Evolutionary conservation across 2,329 filamentous ascomycete species (phyloP).

Genomic region (Helminthosporium solani): DNA sequence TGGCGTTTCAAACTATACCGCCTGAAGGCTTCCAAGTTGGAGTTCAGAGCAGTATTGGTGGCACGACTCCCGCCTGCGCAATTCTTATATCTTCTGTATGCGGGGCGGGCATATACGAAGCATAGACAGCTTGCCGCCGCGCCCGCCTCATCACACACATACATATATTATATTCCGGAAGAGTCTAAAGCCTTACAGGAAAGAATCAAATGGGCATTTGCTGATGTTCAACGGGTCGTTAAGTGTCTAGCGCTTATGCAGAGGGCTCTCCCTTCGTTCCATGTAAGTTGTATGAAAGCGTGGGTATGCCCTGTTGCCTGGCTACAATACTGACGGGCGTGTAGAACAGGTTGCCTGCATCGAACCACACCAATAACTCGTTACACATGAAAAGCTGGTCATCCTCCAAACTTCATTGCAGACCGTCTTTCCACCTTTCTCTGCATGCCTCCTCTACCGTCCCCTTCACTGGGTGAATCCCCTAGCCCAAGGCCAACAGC

Average conservation of each 20-base stretch:
- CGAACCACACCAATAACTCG: constrained; percentile 13
- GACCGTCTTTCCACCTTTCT: constrained; percentile 7
- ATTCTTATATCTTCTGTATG: neutral
- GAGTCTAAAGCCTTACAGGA: constrained; percentile 20
- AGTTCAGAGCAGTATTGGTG: neutral
- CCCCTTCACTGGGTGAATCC: constrained; percentile 16
- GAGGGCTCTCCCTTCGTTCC: constrained; percentile 32
- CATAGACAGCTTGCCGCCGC: constrained; percentile 24
- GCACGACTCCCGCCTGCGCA: neutral
- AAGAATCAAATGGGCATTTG: constrained; percentile 21
- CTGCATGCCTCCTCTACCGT: constrained; percentile 34
- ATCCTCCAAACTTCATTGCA: constrained; percentile 4
- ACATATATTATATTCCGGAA: constrained; percentile 34
- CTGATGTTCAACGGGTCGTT: constrained; percentile 30
- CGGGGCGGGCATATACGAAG: constrained; percentile 13
- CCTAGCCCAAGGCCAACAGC: constrained; percentile 12
- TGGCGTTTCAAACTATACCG: constrained; percentile 18
- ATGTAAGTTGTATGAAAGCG: constrained; percentile 40
- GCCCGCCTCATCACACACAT: constrained; percentile 24
- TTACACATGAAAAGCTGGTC: constrained; percentile 27
- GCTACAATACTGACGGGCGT: constrained; percentile 27
- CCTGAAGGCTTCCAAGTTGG: neutral
- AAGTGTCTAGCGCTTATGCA: constrained; percentile 38
- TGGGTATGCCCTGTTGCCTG: constrained; percentile 14
- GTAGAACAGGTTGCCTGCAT: constrained; percentile 33